phyloP scores from a whole-genome alignment of 139 green algal species.

The Chlamydomonas sphaeroides region DNA sequence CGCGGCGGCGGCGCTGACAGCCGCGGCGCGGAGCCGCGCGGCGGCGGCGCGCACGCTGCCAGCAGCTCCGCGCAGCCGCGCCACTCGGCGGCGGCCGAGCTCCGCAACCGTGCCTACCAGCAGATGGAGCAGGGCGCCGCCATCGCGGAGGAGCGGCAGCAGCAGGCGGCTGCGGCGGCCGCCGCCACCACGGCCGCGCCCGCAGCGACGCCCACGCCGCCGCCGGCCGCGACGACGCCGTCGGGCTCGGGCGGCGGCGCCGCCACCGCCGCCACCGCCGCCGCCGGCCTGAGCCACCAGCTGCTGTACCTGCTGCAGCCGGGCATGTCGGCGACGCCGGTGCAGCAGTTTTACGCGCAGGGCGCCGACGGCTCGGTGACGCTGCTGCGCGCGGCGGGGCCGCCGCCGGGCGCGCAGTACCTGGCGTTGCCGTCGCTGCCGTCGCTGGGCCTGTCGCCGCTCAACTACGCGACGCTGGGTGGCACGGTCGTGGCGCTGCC shows the following conservation, averaged over 20 bases:
- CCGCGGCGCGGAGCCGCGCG: no score
- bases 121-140: constrained; percentile 1
- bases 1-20: no score
- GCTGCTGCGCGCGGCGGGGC: neutral
- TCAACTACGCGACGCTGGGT: neutral
- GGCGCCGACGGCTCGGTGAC: no score
- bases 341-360: no score
- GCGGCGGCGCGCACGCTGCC: neutral
- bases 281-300: no score
- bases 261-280: no score
- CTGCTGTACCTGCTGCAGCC: neutral
- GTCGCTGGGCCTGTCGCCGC: neutral
- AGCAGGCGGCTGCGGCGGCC: neutral
- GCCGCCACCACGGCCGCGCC: constrained; percentile 3
- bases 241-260: no score
- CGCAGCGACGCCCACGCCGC: neutral
- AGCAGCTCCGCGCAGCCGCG: constrained; percentile 7
- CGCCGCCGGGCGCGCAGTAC: neutral
- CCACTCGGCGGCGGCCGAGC: neutral
- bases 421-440: neutral
- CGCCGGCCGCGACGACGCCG: neutral
- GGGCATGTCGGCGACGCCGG: neutral
- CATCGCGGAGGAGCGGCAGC: constrained; percentile 5
- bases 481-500: no score
- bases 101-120: neutral